Conservation (phyloP, 2,329 filamentous ascomycete genomes). For the Biscogniauxia mediterranea region DNA sequence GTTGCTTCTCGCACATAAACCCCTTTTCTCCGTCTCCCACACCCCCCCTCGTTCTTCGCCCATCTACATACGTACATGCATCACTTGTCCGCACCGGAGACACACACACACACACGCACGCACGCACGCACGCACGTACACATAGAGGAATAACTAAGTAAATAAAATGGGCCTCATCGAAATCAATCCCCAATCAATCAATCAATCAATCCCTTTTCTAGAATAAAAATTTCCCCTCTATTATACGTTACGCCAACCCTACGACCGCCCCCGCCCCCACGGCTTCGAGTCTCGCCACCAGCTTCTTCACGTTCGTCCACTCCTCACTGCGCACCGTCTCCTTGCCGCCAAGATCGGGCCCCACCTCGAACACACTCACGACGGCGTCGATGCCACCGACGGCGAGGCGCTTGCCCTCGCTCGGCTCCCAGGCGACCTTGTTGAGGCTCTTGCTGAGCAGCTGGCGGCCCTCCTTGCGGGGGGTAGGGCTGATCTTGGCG, state of each 20-base stretch:
- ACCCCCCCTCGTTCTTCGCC: too few species aligned
- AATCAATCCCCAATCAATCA: neutral
- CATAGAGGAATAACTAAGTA: too few species aligned
- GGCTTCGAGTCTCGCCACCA: constrained; percentile 73
- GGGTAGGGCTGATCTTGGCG: constrained; percentile 71
- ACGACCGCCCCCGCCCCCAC: constrained; percentile 50
- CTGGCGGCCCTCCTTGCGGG: constrained; percentile 59
- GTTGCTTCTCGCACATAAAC: too few species aligned
- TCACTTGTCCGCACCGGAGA: too few species aligned
- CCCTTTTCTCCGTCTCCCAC: too few species aligned
- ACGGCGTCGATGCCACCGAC: constrained; percentile 90
- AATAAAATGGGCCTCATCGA: too few species aligned
- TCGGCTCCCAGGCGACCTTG: constrained; percentile 90
- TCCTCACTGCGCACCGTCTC: constrained; percentile 83
- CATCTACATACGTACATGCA: too few species aligned
- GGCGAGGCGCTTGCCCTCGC: constrained; percentile 81
- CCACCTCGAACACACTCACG: constrained; percentile 90
- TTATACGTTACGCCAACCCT: constrained; percentile 26
- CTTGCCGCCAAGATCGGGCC: constrained; percentile 75
- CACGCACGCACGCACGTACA: too few species aligned
- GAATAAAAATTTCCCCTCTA: constrained; percentile 35
- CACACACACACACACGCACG: too few species aligned
- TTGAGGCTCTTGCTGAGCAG: constrained; percentile 86
- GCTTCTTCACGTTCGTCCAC: constrained; percentile 89
- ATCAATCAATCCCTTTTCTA: constrained; percentile 14